These are phyloP conservation scores for Ceratobasidium sp. DNA, from an alignment of 1,284 basidiomycete genomes.

Conservation along the genomic window DNA sequence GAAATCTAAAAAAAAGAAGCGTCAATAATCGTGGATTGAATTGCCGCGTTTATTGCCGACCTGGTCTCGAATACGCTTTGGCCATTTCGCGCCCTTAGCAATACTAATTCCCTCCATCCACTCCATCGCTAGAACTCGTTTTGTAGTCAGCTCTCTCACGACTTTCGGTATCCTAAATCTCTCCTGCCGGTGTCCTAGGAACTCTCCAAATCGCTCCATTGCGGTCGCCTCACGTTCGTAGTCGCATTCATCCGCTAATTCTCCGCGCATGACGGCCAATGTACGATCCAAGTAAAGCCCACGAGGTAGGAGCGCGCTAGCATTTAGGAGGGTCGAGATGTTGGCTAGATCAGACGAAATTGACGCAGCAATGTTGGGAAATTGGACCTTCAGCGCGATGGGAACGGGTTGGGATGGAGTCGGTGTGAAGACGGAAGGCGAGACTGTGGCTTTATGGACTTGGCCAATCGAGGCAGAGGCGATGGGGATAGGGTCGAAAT, in stretches of 20 bases:
- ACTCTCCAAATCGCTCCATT: slow-evolving; percentile 72
- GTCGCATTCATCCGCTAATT: slow-evolving; percentile 96
- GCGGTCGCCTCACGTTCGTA: slow-evolving; percentile 90
- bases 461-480: slow-evolving; percentile 98
- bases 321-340: slow-evolving; percentile 85
- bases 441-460: slow-evolving; percentile 85
- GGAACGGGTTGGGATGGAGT: slow-evolving; percentile 47
- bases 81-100: slow-evolving; percentile 70
- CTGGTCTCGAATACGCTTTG: slow-evolving; percentile 79
- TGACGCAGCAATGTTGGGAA: slow-evolving; percentile 90
- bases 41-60: slow-evolving; percentile 61
- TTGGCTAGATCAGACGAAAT: slow-evolving; percentile 92
- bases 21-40: background rate
- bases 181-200: slow-evolving; percentile 67
- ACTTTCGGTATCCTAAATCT: slow-evolving; percentile 91
- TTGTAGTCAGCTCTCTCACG: slow-evolving; percentile 79
- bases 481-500: slow-evolving; percentile 90
- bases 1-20: slow-evolving; percentile 76
- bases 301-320: slow-evolving; percentile 84
- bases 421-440: slow-evolving; percentile 52
- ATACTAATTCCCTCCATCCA: slow-evolving; percentile 86
- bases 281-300: slow-evolving; percentile 93
- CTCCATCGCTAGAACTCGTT: slow-evolving; percentile 91
- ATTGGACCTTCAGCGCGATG: slow-evolving; percentile 97
- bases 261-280: slow-evolving; percentile 88